These are phyloP conservation scores for Blastobotrys mokoenaii DNA, from an alignment of 805 yeast genomes.

Conservation along the genomic window DNA sequence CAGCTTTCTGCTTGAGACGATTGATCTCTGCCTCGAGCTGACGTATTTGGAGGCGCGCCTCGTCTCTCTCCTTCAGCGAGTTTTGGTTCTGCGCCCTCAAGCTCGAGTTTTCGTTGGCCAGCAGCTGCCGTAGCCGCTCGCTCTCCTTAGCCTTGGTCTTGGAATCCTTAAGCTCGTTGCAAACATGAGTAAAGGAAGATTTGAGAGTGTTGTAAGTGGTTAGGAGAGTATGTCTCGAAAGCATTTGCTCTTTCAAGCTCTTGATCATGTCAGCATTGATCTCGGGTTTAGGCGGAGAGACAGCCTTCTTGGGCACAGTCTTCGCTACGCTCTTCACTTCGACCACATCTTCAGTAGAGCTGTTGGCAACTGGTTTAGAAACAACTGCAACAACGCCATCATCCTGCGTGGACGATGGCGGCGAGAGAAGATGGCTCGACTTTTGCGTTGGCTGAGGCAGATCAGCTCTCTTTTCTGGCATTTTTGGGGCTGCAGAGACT, in stretches of 20 bases:
- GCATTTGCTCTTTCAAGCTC: conserved; percentile 18
- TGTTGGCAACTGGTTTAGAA: neutral
- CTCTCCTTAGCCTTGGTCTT: conserved; percentile 6
- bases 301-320: too few relatives aligned
- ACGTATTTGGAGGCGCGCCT: too few relatives aligned
- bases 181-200: conserved; percentile 21
- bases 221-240: conserved; percentile 19
- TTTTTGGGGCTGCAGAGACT: too few relatives aligned
- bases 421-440: too few relatives aligned
- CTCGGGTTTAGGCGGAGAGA: too few relatives aligned
- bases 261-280: neutral
- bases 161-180: conserved; percentile 11
- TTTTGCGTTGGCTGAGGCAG: too few relatives aligned
- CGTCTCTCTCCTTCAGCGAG: too few relatives aligned
- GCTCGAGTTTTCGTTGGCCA: neutral
- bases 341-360: neutral
- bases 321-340: neutral
- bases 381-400: neutral
- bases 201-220: conserved; percentile 23
- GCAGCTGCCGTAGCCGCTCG: neutral
- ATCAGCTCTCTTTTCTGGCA: too few relatives aligned
- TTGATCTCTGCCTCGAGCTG: neutral
- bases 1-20: neutral
- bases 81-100: neutral
- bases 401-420: neutral